phyloP scores from a whole-genome alignment of 78 protist genomes.

The Emiliania huxleyi region DNA sequence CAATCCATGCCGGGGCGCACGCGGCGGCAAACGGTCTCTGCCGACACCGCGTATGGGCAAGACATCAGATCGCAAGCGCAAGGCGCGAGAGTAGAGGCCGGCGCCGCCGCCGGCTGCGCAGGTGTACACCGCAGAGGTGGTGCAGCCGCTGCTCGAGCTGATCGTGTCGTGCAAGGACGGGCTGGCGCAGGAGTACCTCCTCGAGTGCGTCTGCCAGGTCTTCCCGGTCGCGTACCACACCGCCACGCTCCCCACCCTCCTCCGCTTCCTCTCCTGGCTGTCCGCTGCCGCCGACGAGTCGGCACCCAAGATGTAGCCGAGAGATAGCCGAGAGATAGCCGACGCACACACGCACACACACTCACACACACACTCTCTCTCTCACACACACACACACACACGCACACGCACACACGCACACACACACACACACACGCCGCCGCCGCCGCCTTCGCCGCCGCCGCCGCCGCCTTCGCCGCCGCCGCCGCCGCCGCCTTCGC shows the following conservation, averaged over 20 bases:
- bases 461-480: too few relatives aligned
- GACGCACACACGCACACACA: background rate
- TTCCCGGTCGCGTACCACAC: constrained; percentile 97
- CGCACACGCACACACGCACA: background rate
- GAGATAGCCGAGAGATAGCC: too few relatives aligned
- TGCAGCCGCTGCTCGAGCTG: constrained; percentile 52
- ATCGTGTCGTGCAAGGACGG: constrained; percentile 84
- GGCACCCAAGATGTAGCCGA: too few relatives aligned
- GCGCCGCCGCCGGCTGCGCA: too few relatives aligned
- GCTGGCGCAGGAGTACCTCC: constrained; percentile 96
- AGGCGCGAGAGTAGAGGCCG: too few relatives aligned
- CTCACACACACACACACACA: background rate
- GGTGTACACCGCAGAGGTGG: constrained; percentile 40
- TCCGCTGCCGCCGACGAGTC: background rate
- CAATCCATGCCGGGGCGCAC: too few relatives aligned
- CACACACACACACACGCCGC: background rate
- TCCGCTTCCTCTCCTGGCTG: constrained; percentile 46
- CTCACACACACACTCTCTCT: background rate
- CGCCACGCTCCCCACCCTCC: constrained; percentile 72
- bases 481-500: too few relatives aligned
- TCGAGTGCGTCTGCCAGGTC: constrained; percentile 82
- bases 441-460: too few relatives aligned
- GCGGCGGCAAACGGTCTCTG: too few relatives aligned
- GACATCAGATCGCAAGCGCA: too few relatives aligned
- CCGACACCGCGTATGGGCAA: too few relatives aligned